These are phyloP conservation scores for Globisporangium apiculatum DNA, from an alignment of 352 stramenopile species.

Conservation along the genomic window DNA sequence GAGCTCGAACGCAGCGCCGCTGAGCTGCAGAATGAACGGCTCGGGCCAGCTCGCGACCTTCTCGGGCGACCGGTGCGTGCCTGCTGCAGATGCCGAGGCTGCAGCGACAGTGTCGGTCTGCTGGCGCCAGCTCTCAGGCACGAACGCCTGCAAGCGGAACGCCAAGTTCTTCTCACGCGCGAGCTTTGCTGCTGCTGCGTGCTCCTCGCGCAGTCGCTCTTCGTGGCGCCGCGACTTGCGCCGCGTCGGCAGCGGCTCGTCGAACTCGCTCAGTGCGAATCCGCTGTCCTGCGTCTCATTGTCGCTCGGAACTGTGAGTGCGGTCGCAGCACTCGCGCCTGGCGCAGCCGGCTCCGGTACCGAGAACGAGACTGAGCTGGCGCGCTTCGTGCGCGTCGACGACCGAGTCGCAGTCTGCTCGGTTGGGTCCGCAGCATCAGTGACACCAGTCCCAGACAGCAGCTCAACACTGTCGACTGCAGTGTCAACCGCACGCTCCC, in stretches of 20 bases:
- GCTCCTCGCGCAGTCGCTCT: conserved; percentile 58
- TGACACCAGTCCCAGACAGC: too few relatives aligned
- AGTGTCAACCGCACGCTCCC: neutral
- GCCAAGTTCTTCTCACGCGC: conserved; percentile 52
- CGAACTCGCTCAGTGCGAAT: conserved; percentile 16
- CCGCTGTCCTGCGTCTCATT: conserved; percentile 41
- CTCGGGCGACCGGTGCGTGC: conserved; percentile 3
- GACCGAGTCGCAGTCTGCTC: neutral
- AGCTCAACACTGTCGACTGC: neutral
- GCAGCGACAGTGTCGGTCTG: conserved; percentile 5
- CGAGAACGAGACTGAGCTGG: neutral
- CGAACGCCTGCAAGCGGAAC: conserved; percentile 41
- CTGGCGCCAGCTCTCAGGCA: conserved; percentile 14
- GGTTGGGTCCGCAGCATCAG: neutral
- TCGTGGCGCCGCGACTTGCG: conserved; percentile 64
- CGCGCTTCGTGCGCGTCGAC: conserved; percentile 8
- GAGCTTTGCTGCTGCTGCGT: conserved; percentile 52
- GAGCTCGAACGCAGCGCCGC: conserved; percentile 23
- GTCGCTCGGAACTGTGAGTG: conserved; percentile 16
- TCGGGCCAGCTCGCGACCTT: conserved; percentile 17
- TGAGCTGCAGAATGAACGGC: conserved; percentile 21
- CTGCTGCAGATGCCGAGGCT: neutral
- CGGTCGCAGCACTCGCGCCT: neutral
- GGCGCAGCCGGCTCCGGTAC: neutral
- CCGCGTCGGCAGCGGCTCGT: conserved; percentile 22